Evolutionary conservation across 371 early-diverging fungal species (phyloP).

Genomic region (Syncephalis fuscata): DNA sequence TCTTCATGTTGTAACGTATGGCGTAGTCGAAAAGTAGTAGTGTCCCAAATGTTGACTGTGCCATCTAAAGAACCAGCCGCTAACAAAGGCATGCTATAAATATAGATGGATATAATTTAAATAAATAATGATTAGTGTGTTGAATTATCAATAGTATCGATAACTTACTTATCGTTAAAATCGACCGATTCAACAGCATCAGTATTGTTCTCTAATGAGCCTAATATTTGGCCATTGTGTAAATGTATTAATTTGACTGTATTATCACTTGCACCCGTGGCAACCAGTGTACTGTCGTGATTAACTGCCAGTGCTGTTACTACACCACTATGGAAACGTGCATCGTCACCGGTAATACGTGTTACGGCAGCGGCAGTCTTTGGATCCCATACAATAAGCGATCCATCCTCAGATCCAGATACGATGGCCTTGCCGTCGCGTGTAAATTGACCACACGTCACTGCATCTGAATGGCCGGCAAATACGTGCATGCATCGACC

Average conservation of each 20-base stretch:
- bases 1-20: conserved; percentile 43
- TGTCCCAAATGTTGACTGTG: conserved; percentile 74
- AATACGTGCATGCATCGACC: conserved; percentile 90
- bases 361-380: conserved; percentile 53
- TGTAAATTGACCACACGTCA: conserved; percentile 78
- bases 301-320: conserved; percentile 62
- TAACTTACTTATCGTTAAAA: conserved; percentile 40
- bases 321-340: conserved; percentile 72
- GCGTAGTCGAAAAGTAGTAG: conserved; percentile 51
- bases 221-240: conserved; percentile 28
- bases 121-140: too few species aligned
- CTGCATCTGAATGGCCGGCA: conserved; percentile 67
- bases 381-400: conserved; percentile 86
- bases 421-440: conserved; percentile 80
- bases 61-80: conserved; percentile 85
- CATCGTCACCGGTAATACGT: conserved; percentile 50
- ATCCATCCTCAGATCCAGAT: conserved; percentile 70
- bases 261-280: conserved; percentile 69
- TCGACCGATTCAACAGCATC: conserved; percentile 63
- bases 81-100: conserved; percentile 37
- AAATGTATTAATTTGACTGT: conserved; percentile 61
- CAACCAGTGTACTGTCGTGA: conserved; percentile 52
- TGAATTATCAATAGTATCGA: background rate
- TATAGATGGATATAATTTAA: too few species aligned
- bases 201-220: conserved; percentile 54